Evolutionary conservation across 306 rosid species (phyloP), one percentile per base, ranked within the genome.

Genomic region (Aeschynomene evenia): DNA sequence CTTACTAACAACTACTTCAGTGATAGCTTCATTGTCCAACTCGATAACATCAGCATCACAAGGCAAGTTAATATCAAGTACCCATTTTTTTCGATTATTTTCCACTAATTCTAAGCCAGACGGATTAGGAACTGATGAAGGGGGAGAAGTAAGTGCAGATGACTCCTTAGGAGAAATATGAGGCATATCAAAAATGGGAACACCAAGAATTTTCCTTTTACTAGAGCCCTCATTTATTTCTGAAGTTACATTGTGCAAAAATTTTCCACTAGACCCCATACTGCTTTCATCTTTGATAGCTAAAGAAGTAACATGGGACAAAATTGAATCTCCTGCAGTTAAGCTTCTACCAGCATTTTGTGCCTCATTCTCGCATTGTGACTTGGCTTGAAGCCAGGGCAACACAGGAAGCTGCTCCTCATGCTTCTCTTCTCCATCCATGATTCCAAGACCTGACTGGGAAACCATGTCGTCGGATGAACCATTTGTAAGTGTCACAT

Each of bases 51-150:
- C 74, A 70, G 81, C 68, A 58, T 90, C 89, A 76, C 86, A 86
- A 66, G 98, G 94, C 89, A 93, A 73, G 80, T 93, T 93, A 26
- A 93, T 93, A 73, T 90, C 98, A 72, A 88, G 49, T 53, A 70
- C 45, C 72, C 42, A 62, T 31, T 14, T 63, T 74, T 74, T 79
- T 74, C 65, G 2, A 26, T 63, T 82, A 66, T 65, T 81, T 78
- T 71, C 84, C 61, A 51, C 67, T 19, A 57, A 66, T 60, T 78
- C 78, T 57, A 56, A 31, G 16, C 77, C 80, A 16, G 81, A 80
- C 34, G 74, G 77, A 33, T n/a, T 34, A 63, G 74, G 80, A 78
- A 63, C 68, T 45, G 86, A 60, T 61, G 73, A 62, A 12, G 80
- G 63, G 20, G 79, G 79, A 71, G 82, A 76, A 16, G 75, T 70